A percentile compares a stretch with the other conserved stretches of the same genome.
These are phyloP conservation scores for Vickermania spadyakhi DNA, from an alignment of 208 protist species.

Conservation along the genomic window DNA sequence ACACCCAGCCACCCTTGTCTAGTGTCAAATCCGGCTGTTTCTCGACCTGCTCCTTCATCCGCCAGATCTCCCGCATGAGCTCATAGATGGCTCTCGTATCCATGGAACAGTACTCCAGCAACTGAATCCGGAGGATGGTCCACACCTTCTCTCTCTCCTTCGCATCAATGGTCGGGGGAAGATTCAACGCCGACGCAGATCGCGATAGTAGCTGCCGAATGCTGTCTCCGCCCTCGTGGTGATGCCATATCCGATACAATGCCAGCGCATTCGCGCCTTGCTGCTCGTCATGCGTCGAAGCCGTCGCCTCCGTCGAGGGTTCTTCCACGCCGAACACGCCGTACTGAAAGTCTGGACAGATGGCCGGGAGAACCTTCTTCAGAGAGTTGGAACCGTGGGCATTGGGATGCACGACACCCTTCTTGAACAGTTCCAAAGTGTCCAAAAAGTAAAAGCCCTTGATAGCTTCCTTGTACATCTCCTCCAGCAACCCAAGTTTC, in stretches of 20 bases:
- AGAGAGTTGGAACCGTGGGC: slow-evolving; percentile 81
- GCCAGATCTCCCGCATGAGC: slow-evolving; percentile 80
- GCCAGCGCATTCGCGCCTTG: slow-evolving; percentile 88
- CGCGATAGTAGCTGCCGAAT: slow-evolving; percentile 10
- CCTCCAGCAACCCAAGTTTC: slow-evolving; percentile 69
- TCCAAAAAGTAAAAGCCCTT: slow-evolving; percentile 82
- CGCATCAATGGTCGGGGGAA: slow-evolving; percentile 10
- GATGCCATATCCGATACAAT: slow-evolving; percentile 81
- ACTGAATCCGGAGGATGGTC: slow-evolving; percentile 68
- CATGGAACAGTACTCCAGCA: slow-evolving; percentile 88
- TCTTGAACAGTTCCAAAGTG: slow-evolving; percentile 78
- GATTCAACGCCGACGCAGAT: slow-evolving; percentile 4
- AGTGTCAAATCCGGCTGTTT: slow-evolving; percentile 15
- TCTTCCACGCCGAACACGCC: slow-evolving; percentile 66
- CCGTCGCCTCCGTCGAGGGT: slow-evolving; percentile 1
- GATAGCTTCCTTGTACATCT: slow-evolving; percentile 67
- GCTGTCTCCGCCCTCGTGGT: slow-evolving; percentile 74
- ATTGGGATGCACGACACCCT: slow-evolving; percentile 71
- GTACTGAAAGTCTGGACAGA: slow-evolving; percentile 84
- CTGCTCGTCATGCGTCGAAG: slow-evolving; percentile 34
- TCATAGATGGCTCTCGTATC: slow-evolving; percentile 83
- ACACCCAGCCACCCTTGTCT: slow-evolving; percentile 83
- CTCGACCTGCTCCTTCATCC: slow-evolving; percentile 27
- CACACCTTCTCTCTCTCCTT: slow-evolving; percentile 60
- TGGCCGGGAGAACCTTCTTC: slow-evolving; percentile 83